These are phyloP conservation scores for Ophiocordyceps polyrhachis-furcata DNA, from an alignment of 2,329 filamentous ascomycete species.

Conservation along the genomic window DNA sequence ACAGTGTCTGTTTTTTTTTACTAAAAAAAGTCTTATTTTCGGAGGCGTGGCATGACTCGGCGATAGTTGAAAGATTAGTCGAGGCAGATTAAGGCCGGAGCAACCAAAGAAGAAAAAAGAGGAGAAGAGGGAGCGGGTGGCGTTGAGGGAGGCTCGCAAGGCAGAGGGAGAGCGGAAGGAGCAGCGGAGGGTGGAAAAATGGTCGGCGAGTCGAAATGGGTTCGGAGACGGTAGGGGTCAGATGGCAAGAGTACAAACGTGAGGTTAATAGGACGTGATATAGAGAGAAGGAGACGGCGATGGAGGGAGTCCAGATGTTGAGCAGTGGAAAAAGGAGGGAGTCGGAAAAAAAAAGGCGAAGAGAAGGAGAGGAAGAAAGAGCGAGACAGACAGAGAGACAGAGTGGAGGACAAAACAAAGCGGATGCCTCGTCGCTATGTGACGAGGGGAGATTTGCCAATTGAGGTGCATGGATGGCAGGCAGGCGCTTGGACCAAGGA, in stretches of 20 bases:
- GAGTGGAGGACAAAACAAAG: neutral
- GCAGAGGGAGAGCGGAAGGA: neutral
- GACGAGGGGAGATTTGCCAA: slow-evolving; percentile 1
- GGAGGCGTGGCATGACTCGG: neutral
- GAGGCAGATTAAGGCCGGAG: neutral
- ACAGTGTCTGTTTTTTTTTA: neutral
- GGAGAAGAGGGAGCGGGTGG: neutral
- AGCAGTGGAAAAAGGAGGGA: neutral
- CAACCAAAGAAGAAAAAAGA: no score
- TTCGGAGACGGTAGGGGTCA: no score
- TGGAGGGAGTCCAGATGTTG: neutral
- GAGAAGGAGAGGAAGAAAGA: neutral
- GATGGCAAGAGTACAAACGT: no score
- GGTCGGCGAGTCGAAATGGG: no score
- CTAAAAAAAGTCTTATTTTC: neutral
- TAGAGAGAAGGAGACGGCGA: neutral
- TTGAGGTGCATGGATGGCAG: neutral
- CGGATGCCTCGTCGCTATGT: neutral
- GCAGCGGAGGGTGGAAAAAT: no score
- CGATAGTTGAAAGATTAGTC: neutral
- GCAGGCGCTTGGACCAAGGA: slow-evolving; percentile 2
- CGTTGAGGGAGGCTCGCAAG: neutral
- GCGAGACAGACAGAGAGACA: neutral
- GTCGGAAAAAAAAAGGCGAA: neutral
- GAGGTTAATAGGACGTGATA: no score